These are phyloP conservation scores for Starmerella scarabaei DNA, from an alignment of 805 yeast species.

Conservation along the genomic window DNA sequence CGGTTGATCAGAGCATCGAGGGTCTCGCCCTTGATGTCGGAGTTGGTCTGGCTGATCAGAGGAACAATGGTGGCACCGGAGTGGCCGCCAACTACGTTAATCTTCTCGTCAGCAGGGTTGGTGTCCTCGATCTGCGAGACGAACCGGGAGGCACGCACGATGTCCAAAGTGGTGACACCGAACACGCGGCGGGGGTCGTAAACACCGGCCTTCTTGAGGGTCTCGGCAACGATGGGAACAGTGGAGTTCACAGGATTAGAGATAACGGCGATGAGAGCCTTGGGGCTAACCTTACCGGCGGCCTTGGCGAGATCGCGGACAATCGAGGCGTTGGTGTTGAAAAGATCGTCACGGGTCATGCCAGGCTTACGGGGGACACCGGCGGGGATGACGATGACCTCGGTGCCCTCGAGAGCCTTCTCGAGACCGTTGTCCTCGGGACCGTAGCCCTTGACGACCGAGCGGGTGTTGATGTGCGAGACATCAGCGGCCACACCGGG, in stretches of 20 bases:
- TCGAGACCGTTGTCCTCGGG: constrained; percentile 65
- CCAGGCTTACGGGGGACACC: constrained; percentile 99
- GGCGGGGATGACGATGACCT: constrained; percentile 83
- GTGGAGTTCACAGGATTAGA: constrained; percentile 97
- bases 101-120: constrained; percentile 64
- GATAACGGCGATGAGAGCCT: constrained; percentile 69
- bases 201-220: constrained; percentile 68
- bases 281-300: constrained; percentile 68
- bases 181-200: constrained; percentile 85
- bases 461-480: constrained; percentile 86
- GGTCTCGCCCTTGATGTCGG: constrained; percentile 48
- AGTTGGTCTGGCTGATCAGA: constrained; percentile 67
- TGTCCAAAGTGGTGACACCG: constrained; percentile 93
- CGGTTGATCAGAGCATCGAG: constrained; percentile 61
- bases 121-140: constrained; percentile 56
- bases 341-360: constrained; percentile 95
- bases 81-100: constrained; percentile 93
- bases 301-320: constrained; percentile 86
- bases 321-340: constrained; percentile 91
- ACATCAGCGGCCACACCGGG: constrained; percentile 96
- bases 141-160: constrained; percentile 79
- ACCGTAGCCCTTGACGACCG: constrained; percentile 74
- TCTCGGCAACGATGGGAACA: constrained; percentile 92
- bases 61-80: constrained; percentile 95
- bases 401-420: constrained; percentile 56